Percentiles rank a stretch among this genome's conserved stretches.
phyloP scores from a whole-genome alignment of 345 rosid species.

The Anacardium occidentale region DNA sequence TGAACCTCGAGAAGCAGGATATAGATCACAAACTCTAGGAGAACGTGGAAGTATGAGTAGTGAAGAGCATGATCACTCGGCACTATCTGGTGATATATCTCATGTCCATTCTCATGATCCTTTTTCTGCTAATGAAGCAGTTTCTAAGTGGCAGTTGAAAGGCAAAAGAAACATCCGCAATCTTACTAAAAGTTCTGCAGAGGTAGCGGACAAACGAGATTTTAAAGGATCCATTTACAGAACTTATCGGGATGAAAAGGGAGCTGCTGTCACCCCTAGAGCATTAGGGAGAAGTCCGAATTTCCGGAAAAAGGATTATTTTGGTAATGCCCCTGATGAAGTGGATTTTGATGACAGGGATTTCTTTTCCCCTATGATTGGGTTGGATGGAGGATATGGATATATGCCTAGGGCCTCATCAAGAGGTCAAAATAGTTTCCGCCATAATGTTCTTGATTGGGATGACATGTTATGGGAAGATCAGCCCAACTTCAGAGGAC shows the following conservation, averaged over 20 bases:
- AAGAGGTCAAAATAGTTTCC: constrained; percentile 37
- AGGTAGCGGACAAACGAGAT: constrained; percentile 31
- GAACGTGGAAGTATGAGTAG: constrained; percentile 68
- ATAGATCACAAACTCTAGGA: constrained; percentile 38
- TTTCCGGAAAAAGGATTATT: constrained; percentile 34
- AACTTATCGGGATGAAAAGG: constrained; percentile 41
- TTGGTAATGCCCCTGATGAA: constrained; percentile 39
- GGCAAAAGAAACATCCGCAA: constrained; percentile 82
- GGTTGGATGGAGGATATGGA: constrained; percentile 41
- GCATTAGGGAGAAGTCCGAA: constrained; percentile 37
- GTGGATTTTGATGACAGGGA: constrained; percentile 46
- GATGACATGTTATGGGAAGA: constrained; percentile 56
- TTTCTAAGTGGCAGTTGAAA: constrained; percentile 89
- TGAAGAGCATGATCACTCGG: constrained; percentile 70
- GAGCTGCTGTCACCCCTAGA: constrained; percentile 41
- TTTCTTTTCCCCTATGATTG: constrained; percentile 37
- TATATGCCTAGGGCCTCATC: constrained; percentile 40
- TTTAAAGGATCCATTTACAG: constrained; percentile 37
- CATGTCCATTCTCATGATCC: constrained; percentile 48
- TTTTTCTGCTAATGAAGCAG: constrained; percentile 49
- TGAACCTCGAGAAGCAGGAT: constrained; percentile 29
- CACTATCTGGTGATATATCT: constrained; percentile 63
- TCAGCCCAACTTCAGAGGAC: constrained; percentile 35
- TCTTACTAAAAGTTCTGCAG: constrained; percentile 53
- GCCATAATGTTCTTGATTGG: constrained; percentile 48